Evolutionary conservation across 805 yeast species (phyloP).

Genomic region (Starmerella riodocensis): DNA sequence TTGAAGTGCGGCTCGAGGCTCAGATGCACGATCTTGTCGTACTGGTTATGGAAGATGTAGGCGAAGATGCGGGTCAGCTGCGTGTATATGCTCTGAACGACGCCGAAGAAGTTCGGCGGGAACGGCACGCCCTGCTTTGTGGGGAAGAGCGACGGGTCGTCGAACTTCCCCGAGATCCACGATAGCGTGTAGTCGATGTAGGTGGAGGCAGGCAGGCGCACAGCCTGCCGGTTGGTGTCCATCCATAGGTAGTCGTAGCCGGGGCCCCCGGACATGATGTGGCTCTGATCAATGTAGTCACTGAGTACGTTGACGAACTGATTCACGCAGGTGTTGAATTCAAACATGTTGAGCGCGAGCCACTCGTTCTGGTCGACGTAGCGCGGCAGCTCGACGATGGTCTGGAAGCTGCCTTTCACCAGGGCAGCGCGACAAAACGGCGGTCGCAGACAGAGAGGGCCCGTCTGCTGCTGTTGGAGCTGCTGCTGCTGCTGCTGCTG

Average conservation of each 20-base stretch:
- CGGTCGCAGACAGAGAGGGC: constrained; percentile 69
- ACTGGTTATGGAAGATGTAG: constrained; percentile 86
- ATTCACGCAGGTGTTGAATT: constrained; percentile 69
- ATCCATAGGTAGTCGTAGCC: constrained; percentile 84
- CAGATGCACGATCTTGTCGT: constrained; percentile 81
- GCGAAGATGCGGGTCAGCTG: constrained; percentile 96
- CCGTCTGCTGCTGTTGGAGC: background rate
- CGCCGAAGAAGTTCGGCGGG: constrained; percentile 71
- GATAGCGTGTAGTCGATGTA: constrained; percentile 84
- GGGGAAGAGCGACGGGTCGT: constrained; percentile 83
- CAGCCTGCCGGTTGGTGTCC: constrained; percentile 64
- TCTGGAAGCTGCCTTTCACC: constrained; percentile 91
- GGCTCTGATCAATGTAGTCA: constrained; percentile 79
- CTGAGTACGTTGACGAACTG: constrained; percentile 83
- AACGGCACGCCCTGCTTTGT: constrained; percentile 80
- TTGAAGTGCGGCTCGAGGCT: constrained; percentile 96
- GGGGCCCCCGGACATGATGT: constrained; percentile 87
- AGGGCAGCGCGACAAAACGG: constrained; percentile 89
- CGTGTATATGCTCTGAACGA: constrained; percentile 71
- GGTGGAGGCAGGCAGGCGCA: constrained; percentile 80
- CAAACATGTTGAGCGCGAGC: constrained; percentile 88
- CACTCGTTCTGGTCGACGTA: constrained; percentile 92
- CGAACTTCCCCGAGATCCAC: constrained; percentile 78
- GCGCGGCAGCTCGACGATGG: constrained; percentile 88
- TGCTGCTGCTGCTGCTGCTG: background rate